Conservation (phyloP, 176 grass and related monocot species). For the Triticum urartu region DNA sequence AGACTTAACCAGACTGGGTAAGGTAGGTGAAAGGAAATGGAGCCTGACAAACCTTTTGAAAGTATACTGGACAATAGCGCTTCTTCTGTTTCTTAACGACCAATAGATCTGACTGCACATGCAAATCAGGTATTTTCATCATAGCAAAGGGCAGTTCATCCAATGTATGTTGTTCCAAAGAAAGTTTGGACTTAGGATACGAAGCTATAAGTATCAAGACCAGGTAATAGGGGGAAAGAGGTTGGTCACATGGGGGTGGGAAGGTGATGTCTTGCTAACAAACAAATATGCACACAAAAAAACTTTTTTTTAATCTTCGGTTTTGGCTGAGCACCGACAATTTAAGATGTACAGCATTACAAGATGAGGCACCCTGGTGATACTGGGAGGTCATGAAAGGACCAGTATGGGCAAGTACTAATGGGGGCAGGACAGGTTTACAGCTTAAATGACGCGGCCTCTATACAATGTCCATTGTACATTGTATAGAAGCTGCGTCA, state of each 20-base stretch:
- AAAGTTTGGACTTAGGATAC: background rate
- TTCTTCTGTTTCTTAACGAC: constrained; percentile 94
- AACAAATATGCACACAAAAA: background rate
- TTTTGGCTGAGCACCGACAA: background rate
- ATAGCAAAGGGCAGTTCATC: background rate
- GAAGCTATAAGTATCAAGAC: background rate
- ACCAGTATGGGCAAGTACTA: constrained; percentile 18
- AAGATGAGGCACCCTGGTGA: background rate
- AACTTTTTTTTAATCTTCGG: background rate
- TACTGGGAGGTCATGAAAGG: background rate
- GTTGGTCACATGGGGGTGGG: no score
- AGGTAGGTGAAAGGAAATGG: constrained; percentile 6
- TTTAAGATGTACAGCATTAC: constrained; percentile 5
- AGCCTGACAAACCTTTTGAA: constrained; percentile 66
- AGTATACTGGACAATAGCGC: constrained; percentile 93
- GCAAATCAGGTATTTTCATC: constrained; percentile 29
- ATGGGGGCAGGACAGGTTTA: background rate
- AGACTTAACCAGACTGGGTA: background rate
- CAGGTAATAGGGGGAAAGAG: no score
- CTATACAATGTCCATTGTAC: no score
- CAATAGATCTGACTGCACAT: constrained; percentile 85
- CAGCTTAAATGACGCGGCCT: background rate
- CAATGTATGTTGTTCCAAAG: background rate
- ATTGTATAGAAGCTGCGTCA: no score
- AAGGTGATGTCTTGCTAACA: background rate